A percentile compares a stretch with the other conserved stretches of the same genome.
phyloP scores from a whole-genome alignment of 176 grass and related monocot genomes.

The Ampelocalamus luodianensis region DNA sequence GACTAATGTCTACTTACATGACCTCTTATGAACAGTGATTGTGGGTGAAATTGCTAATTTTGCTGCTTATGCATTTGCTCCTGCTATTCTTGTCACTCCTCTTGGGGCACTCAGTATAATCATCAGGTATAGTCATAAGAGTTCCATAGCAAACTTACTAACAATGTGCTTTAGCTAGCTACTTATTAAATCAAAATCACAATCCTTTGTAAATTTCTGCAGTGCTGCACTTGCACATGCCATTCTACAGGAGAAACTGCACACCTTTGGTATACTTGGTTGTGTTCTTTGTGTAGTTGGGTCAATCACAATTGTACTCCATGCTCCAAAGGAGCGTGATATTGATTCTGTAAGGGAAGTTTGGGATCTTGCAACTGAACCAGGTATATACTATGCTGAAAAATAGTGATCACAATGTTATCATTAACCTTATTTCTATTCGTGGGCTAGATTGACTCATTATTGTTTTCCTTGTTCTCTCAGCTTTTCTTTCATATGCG shows the following conservation, averaged over 20 bases:
- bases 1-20: constrained; percentile 38
- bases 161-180: constrained; percentile 28
- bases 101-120: constrained; percentile 98
- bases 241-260: constrained; percentile 82
- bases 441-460: constrained; percentile 24
- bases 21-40: constrained; percentile 70
- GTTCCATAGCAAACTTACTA: constrained; percentile 20
- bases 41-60: constrained; percentile 96
- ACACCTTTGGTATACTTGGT: constrained; percentile 86
- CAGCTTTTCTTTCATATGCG: constrained; percentile 86
- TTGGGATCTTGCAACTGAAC: constrained; percentile 96
- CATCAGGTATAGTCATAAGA: constrained; percentile 68
- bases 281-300: constrained; percentile 96
- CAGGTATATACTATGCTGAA: constrained; percentile 57
- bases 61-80: constrained; percentile 96
- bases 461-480: constrained; percentile 42
- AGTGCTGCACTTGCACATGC: constrained; percentile 89
- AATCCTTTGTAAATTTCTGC: constrained; percentile 44
- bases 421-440: constrained; percentile 6
- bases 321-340: constrained; percentile 86
- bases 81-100: constrained; percentile 94
- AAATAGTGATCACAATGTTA: constrained; percentile 8
- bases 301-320: constrained; percentile 89
- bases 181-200: constrained; percentile 31
- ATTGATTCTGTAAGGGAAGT: constrained; percentile 94